A percentile compares a stretch with the other conserved stretches of the same genome.
These are phyloP conservation scores for Nannochloris sp. DNA, from an alignment of 139 green algal genomes.

Conservation along the genomic window DNA sequence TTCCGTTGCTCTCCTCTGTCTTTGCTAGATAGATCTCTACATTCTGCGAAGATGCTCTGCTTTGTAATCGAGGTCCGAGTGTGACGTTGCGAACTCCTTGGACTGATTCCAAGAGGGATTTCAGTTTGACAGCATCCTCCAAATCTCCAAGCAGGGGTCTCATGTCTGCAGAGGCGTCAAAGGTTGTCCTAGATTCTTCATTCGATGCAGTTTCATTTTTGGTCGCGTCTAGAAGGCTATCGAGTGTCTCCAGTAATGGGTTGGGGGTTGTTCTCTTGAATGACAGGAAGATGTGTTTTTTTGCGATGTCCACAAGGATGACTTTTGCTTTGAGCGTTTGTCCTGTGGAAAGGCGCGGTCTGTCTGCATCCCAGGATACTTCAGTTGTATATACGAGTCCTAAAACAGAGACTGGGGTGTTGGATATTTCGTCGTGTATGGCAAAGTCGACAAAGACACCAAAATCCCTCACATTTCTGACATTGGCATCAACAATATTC, in stretches of 20 bases:
- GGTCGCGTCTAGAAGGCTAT: slow-evolving; percentile 15
- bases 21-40: slow-evolving; percentile 22
- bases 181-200: not conserved
- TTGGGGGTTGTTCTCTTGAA: slow-evolving; percentile 12
- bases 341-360: not conserved
- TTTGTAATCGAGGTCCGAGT: slow-evolving; percentile 24
- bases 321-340: slow-evolving; percentile 14
- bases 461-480: slow-evolving; percentile 20
- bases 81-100: not conserved
- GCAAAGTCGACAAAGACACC: slow-evolving; percentile 28
- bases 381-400: slow-evolving; percentile 23
- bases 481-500: not conserved
- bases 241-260: slow-evolving; percentile 24
- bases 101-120: not conserved
- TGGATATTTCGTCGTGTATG: not conserved
- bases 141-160: slow-evolving; percentile 21
- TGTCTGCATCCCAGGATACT: slow-evolving; percentile 21
- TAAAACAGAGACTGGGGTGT: slow-evolving; percentile 8
- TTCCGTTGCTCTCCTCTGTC: not conserved
- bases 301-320: slow-evolving; percentile 11
- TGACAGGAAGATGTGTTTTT: slow-evolving; percentile 24
- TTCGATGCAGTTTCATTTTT: not conserved
- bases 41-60: slow-evolving; percentile 15
- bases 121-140: slow-evolving; percentile 16
- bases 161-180: slow-evolving; percentile 12